Evolutionary conservation across 2,329 filamentous ascomycete genomes (phyloP).

Genomic region (Calonectria leucothoes): DNA sequence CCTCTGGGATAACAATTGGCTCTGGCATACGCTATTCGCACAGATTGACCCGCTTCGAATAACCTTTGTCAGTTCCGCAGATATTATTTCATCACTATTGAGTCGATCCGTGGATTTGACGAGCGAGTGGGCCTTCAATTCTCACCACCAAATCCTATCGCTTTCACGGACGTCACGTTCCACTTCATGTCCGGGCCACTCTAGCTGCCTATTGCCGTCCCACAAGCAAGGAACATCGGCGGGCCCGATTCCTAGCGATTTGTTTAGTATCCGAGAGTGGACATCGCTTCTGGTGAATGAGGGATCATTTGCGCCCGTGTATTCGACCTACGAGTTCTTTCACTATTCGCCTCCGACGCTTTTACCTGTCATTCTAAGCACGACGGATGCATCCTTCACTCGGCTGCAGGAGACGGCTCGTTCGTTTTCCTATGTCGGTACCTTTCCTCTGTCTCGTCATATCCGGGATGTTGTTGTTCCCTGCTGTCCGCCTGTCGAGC

Average conservation of each 20-base stretch:
- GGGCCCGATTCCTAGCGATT: constrained; percentile 43
- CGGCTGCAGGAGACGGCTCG: constrained; percentile 53
- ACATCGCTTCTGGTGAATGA: constrained; percentile 76
- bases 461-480: constrained; percentile 60
- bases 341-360: constrained; percentile 72
- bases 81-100: constrained; percentile 70
- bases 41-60: constrained; percentile 64
- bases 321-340: constrained; percentile 79
- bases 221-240: constrained; percentile 12
- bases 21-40: constrained; percentile 68
- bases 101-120: constrained; percentile 66
- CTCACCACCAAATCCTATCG: constrained; percentile 70
- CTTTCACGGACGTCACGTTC: constrained; percentile 47
- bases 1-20: constrained; percentile 53
- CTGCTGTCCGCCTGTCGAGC: constrained; percentile 61
- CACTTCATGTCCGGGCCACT: background rate
- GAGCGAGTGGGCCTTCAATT: constrained; percentile 73
- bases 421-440: constrained; percentile 69
- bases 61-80: constrained; percentile 70
- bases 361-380: constrained; percentile 62
- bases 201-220: constrained; percentile 22
- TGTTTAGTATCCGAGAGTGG: constrained; percentile 75
- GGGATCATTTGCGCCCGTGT: constrained; percentile 78
- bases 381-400: constrained; percentile 53
- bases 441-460: constrained; percentile 75